These are phyloP conservation scores for Piper longum DNA, from an alignment of 164 flowering plant genomes.

Conservation along the genomic window DNA sequence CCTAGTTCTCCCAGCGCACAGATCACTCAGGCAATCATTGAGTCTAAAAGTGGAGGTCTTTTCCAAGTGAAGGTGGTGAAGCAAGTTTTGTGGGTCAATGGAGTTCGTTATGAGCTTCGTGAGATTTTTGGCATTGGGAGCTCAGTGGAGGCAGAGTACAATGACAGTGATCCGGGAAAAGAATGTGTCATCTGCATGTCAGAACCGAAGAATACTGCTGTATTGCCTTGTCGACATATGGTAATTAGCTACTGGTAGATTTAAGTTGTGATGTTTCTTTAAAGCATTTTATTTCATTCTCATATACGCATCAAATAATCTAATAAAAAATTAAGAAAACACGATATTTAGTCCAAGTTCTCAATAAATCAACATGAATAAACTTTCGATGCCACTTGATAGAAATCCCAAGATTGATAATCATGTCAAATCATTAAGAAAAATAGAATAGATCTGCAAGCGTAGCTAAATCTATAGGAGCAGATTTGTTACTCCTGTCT, in stretches of 20 bases:
- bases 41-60: constrained; percentile 31
- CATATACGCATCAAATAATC: not conserved
- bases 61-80: constrained; percentile 54
- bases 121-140: constrained; percentile 73
- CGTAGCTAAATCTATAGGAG: too few species aligned
- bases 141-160: constrained; percentile 30
- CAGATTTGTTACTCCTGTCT: too few species aligned
- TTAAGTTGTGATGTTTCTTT: not conserved
- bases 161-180: constrained; percentile 43
- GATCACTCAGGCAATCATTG: constrained; percentile 69
- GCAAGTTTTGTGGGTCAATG: constrained; percentile 72
- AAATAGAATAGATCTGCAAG: too few species aligned
- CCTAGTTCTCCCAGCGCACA: constrained; percentile 35
- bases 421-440: too few species aligned
- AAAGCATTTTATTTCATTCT: not conserved
- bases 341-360: too few species aligned
- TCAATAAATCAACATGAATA: too few species aligned
- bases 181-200: constrained; percentile 92
- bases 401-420: too few species aligned
- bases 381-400: too few species aligned
- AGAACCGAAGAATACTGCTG: constrained; percentile 79
- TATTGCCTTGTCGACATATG: constrained; percentile 93
- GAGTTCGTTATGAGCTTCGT: constrained; percentile 68
- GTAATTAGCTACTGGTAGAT: constrained; percentile 19
- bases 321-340: too few species aligned